phyloP scores from a whole-genome alignment of 2,329 filamentous ascomycete species.

The Exophiala viscosa region DNA sequence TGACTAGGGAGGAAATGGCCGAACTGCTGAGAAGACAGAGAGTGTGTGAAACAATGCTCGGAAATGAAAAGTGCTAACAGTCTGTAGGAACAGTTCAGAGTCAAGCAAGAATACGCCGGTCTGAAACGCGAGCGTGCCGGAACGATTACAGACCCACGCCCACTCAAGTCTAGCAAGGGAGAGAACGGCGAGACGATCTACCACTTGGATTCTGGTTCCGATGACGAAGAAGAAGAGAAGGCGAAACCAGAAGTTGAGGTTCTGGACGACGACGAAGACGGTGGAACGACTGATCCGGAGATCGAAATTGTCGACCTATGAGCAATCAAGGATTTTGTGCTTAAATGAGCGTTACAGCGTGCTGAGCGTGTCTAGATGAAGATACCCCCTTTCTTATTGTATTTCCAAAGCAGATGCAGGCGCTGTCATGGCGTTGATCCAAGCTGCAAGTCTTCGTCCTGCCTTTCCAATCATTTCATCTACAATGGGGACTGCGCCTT shows the following conservation, averaged over 20 bases:
- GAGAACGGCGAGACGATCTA: slow-evolving; percentile 11
- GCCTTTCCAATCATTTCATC: slow-evolving; percentile 25
- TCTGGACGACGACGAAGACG: slow-evolving; percentile 3
- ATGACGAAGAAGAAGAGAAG: neutral
- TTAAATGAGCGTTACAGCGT: neutral
- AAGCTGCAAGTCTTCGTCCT: slow-evolving; percentile 25
- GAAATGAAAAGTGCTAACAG: neutral
- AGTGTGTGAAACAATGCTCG: slow-evolving; percentile 9
- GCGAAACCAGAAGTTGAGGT: neutral
- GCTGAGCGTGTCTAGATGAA: neutral
- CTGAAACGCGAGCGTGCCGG: slow-evolving; percentile 9
- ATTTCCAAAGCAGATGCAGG: neutral
- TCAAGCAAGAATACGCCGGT: slow-evolving; percentile 4
- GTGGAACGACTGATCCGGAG: neutral
- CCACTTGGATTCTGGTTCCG: slow-evolving; percentile 15
- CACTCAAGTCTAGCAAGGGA: slow-evolving; percentile 13
- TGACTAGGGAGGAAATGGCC: slow-evolving; percentile 27
- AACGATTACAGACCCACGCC: neutral
- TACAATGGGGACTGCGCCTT: slow-evolving; percentile 26
- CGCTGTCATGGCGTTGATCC: slow-evolving; percentile 22
- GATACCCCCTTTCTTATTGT: slow-evolving; percentile 4
- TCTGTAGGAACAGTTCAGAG: neutral
- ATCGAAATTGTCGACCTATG: neutral
- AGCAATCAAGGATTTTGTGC: neutral
- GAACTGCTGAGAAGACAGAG: slow-evolving; percentile 26